Evolutionary conservation across 2,329 filamentous ascomycete genomes (phyloP), one percentile per base, ranked within the genome.

Genomic region (Lecanicillium sp.): DNA sequence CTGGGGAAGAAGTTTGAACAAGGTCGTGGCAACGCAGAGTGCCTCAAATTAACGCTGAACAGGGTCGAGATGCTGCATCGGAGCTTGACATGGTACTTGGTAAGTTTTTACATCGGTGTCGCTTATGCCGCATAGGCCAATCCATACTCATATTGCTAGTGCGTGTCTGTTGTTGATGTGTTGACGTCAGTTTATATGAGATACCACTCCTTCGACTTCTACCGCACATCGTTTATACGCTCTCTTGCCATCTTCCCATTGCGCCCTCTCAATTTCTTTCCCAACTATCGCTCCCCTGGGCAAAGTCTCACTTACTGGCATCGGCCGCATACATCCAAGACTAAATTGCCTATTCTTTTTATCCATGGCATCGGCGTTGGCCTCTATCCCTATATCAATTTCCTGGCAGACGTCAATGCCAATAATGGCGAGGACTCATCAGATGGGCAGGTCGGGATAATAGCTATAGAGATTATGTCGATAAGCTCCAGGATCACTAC

Each of bases 361-460:
- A 67, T 82, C 19, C 77, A 82, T 46, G 77, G 78, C 20, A 79
- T 81, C 39, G 75, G 76, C 55, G 32, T 56, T 20, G 54, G 54
- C 3, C 47, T 81, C 3, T 69, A 73, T 45, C 70, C 75, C 0
- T 78, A 81, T 45, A 62, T 69, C 15, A 59, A 64, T 18, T 76
- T 78, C 48, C 52, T 81, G 11, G 54, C 57, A 36, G 66, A 76
- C 40, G 56, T 81, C 36, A 71, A 71, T 45, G 52, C 58, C 14
- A 36, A 48, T 8, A 43, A 50, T 22, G 52, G 55, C 4, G 42
- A 55, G 25, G 46, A 56, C 41, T 27, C 48, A 19, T 41, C 53
- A 14, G 59, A 74, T 46, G 70, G 68, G 14, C 59, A 75, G 43
- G 59, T 78, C 9, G 75, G 75, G 3, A 71, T 79, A 28, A 65